These are phyloP conservation scores for Metschnikowia peoriensis DNA, from an alignment of 805 yeast species.

Conservation along the genomic window DNA sequence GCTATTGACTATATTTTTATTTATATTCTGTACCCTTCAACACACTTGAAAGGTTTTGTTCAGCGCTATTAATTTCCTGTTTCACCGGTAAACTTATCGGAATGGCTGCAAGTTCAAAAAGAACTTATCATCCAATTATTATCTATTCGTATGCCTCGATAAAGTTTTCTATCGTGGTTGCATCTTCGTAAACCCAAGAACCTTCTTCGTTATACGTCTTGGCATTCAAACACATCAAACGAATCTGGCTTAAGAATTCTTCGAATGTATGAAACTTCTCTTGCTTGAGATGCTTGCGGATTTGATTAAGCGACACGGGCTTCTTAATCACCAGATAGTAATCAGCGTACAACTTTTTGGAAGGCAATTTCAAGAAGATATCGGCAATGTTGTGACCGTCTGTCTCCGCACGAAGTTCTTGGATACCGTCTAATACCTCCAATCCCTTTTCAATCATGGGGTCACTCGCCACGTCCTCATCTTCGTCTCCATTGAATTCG, in stretches of 20 bases:
- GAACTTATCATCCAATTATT: background rate
- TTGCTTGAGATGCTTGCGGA: constrained; percentile 48
- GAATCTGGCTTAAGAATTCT: constrained; percentile 58
- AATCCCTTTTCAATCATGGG: constrained; percentile 24
- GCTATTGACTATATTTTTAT: background rate
- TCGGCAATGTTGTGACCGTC: constrained; percentile 38
- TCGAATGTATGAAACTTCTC: constrained; percentile 37
- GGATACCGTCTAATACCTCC: constrained; percentile 43
- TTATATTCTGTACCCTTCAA: background rate
- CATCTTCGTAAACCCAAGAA: constrained; percentile 27
- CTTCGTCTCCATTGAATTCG: constrained; percentile 23
- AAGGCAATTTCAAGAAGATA: constrained; percentile 66
- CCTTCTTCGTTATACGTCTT: constrained; percentile 38
- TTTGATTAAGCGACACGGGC: constrained; percentile 59
- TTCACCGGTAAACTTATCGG: background rate
- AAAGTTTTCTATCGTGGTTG: constrained; percentile 42
- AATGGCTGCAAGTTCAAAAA: background rate
- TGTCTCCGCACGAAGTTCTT: constrained; percentile 40
- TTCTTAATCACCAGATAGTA: constrained; percentile 64
- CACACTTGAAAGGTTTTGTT: background rate
- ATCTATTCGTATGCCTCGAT: constrained; percentile 8
- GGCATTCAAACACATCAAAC: constrained; percentile 70
- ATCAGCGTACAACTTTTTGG: constrained; percentile 76
- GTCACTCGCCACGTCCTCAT: constrained; percentile 19
- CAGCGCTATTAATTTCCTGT: background rate